These are phyloP conservation scores for Ballota nigra DNA, from an alignment of 257 asterid species.

Conservation along the genomic window DNA sequence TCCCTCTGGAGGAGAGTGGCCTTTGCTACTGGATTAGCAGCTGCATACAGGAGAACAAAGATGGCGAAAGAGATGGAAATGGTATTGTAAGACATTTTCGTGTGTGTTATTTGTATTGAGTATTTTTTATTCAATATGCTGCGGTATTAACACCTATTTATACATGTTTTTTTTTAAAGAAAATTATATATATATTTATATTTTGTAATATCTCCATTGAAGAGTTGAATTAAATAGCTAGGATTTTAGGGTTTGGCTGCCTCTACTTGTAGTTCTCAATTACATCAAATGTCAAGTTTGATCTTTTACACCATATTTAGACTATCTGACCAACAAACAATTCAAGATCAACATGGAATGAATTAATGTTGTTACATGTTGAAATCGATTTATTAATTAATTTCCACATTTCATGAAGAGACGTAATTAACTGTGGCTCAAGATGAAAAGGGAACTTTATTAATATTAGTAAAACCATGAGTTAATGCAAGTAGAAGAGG, in stretches of 20 bases:
- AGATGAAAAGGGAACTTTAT: no score
- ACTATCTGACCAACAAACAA: no score
- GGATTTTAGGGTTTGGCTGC: not conserved
- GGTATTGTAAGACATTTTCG: not conserved
- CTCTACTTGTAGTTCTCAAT: not conserved
- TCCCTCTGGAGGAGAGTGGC: not conserved
- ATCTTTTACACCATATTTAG: not conserved
- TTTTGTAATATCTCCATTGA: no score
- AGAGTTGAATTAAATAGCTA: no score
- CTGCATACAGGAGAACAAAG: not conserved
- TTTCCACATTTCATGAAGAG: no score
- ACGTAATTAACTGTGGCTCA: no score
- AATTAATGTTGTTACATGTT: not conserved
- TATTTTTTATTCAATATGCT: not conserved
- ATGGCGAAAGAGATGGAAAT: not conserved
- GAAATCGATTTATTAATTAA: no score
- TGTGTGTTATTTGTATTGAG: not conserved
- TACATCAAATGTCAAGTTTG: not conserved
- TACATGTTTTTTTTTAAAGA: not conserved
- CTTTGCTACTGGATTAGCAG: not conserved
- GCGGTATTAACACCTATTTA: not conserved
- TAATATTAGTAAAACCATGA: no score
- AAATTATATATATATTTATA: no score
- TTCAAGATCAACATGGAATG: not conserved
- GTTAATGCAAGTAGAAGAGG: no score